Base-by-base conservation (phyloP, 228 moss, liverwort and hornwort species). In the Sphagnum fallax region DNA sequence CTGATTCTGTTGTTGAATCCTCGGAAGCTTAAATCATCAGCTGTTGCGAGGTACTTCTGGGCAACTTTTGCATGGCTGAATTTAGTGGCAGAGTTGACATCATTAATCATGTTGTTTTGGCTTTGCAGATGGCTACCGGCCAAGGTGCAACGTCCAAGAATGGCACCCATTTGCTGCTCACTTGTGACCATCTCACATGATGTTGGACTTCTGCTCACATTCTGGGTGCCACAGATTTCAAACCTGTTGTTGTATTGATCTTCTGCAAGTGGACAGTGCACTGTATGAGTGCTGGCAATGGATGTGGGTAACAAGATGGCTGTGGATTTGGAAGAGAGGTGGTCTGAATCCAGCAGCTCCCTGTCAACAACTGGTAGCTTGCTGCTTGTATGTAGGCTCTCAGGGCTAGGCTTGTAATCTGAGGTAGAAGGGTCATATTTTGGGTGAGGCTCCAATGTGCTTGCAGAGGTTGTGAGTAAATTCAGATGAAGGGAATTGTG, bases 81-180 rank as follows among this genome's bases (percentile, higher is more conserved):
- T n/a, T 65, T 10, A 65, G 71, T 58, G 71, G 75, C 52, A 53
- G 6, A 65, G 72, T 61, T 68, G 18, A 55, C 55, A 8, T 55
- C 15, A 10, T 60, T 73, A 77, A 16, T 63, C 78, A 65, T 65
- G 68, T 47, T 55, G 68, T 78, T 80, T 55, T 55, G 55, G 10
- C 76, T 73, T 48, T 83, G 87, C 51, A 79, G 75, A 65, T 85
- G 87, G 48, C 80, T 80, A 63, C 87, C 82, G 62, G 89, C 83
- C 75, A 87, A 73, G 67, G 80, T 73, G 60, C 87, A 81, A 52
- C 78, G 80, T 51, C 81, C 77, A 57, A 79, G 66, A 11, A 80
- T 78, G 10, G 83, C 78, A 64, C 76, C 80, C 52, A 87, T 52
- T 48, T 87, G 80, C 61, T 84, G 80, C 62, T 84, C 74, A 32